Base-by-base conservation (phyloP, 176 grass and related monocot species). In the Chloris gayana region DNA sequence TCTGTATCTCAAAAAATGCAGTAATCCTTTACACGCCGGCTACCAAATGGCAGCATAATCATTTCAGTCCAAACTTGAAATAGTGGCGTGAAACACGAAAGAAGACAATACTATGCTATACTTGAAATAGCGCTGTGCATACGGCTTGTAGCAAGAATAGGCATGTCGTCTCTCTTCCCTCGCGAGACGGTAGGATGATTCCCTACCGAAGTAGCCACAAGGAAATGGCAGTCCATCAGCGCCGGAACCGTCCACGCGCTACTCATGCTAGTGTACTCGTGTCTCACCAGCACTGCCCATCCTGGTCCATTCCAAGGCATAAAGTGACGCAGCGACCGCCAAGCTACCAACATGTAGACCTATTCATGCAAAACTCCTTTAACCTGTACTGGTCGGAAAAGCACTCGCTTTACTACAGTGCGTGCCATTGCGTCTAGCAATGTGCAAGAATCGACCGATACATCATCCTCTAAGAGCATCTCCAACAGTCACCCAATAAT, bases 131-230 rank as follows among this genome's bases (percentile, higher is more conserved):
- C 5, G 4, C 26, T 22, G 7, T 21, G 37, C 10, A 69, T 66
- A 32, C 38, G 61, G 15, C 29, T n/a, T 39, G 79, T 29, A 18
- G 67, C 45, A 77, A 72, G 51, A 78, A 46, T 78, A 77, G 73
- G 60, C 22, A 76, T 67, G 38, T 72, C n/a, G n/a, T n/a, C n/a
- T n/a, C 57, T 78, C 8, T 33, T 21, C 29, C n/a, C 19, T 53
- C 67, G 10, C 29, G 5, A 75, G 72, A 88, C n/a, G n/a, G n/a
- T 79, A 70, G 63, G 62, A 80, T 74, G 60, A 78, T 83, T 74
- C 25, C 54, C 12, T 53, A 51, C 33, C 46, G 45, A 74, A 67
- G 47, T 65, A 57, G 76, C 32, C 38, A 38, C 30, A 21, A 68
- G 32, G 64, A 72, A 72, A 75, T 56, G 35, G 81, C 15, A 27